Evolutionary conservation across 768 basidiomycete species (phyloP).

Genomic region (Agrocybe praecox): DNA sequence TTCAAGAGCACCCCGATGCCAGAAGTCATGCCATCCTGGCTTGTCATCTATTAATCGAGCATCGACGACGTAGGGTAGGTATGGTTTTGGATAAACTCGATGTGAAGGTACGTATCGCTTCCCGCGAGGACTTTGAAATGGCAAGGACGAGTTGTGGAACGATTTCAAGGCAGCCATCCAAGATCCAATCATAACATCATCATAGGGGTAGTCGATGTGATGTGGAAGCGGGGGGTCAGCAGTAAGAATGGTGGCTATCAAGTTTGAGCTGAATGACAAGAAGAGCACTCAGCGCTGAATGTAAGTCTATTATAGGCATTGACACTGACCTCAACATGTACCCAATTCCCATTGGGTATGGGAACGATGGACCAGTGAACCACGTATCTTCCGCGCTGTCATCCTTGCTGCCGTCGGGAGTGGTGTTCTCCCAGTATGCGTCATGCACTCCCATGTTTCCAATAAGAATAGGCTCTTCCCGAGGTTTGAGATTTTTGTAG

Average conservation of each 20-base stretch:
- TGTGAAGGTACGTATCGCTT: not conserved
- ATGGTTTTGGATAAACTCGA: not conserved
- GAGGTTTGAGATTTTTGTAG: not conserved
- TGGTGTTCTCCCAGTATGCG: constrained; percentile 2
- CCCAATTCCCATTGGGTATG: not conserved
- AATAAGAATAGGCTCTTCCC: not conserved
- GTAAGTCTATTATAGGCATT: too few species aligned
- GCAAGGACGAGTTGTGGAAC: not conserved
- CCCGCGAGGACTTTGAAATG: not conserved
- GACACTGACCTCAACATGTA: not conserved
- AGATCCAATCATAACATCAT: constrained; percentile 3
- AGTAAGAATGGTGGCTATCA: not conserved
- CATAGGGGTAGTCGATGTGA: constrained; percentile 1
- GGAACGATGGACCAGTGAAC: not conserved
- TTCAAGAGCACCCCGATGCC: not conserved
- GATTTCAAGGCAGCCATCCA: constrained; percentile 1
- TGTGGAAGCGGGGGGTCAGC: not conserved
- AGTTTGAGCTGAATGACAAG: not conserved
- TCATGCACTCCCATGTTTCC: not conserved
- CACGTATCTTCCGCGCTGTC: not conserved
- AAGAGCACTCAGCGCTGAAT: not conserved
- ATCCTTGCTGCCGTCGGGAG: not conserved
- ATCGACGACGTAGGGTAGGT: not conserved
- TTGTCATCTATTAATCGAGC: not conserved
- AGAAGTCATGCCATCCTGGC: not conserved